These are phyloP conservation scores for Otatea glauca DNA, from an alignment of 176 grass and related monocot genomes.

Conservation along the genomic window DNA sequence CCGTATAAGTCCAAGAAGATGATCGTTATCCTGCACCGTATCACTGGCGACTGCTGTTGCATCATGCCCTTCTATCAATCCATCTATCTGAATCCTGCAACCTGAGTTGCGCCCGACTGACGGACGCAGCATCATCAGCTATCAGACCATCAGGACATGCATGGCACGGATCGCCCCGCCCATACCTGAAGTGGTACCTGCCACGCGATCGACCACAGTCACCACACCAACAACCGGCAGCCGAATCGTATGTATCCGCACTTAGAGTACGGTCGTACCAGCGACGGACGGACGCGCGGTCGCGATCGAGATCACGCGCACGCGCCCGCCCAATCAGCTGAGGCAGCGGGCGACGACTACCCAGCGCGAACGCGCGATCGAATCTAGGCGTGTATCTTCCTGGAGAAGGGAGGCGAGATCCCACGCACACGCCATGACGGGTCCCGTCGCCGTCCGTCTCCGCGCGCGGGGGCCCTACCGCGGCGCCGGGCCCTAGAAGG, in stretches of 20 bases:
- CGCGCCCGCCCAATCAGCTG: background rate
- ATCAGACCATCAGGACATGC: background rate
- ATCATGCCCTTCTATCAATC: background rate
- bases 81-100: background rate
- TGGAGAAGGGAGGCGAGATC: background rate
- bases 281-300: background rate
- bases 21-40: conserved; percentile 30
- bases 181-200: conserved; percentile 18
- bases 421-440: background rate
- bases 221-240: conserved; percentile 13
- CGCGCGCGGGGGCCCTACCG: too few species aligned
- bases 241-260: conserved; percentile 9
- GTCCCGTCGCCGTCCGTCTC: background rate
- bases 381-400: conserved; percentile 39
- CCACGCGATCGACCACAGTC: background rate
- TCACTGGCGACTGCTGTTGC: background rate
- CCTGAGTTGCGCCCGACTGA: background rate
- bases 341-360: background rate
- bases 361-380: background rate
- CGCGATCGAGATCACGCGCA: too few species aligned
- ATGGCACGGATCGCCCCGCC: background rate
- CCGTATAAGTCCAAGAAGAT: background rate
- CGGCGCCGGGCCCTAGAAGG: background rate
- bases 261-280: background rate
- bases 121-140: background rate